A percentile compares a stretch with the other conserved stretches of the same genome.
These are phyloP conservation scores for Nitzschia putrida DNA, from an alignment of 108 stramenopile genomes.

Conservation along the genomic window DNA sequence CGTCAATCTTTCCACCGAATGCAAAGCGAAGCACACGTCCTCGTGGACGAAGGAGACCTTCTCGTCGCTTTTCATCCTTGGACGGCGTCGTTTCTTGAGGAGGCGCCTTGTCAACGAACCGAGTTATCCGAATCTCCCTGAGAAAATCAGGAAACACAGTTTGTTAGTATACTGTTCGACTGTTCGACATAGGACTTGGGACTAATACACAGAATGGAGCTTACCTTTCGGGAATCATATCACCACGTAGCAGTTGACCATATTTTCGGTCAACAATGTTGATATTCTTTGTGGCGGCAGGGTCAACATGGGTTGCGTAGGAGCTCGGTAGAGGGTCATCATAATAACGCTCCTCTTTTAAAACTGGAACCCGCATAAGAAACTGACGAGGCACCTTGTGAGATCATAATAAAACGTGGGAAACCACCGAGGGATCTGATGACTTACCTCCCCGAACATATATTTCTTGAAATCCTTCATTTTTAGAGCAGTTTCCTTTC, in stretches of 20 bases:
- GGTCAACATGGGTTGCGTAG: constrained; percentile 20
- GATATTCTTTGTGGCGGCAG: background rate
- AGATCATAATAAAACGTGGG: too few species aligned
- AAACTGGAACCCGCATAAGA: constrained; percentile 25
- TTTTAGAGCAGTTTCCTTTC: constrained; percentile 47
- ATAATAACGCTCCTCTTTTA: constrained; percentile 56
- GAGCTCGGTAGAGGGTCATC: constrained; percentile 59
- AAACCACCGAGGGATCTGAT: background rate
- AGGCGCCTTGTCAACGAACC: too few species aligned
- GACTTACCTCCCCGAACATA: constrained; percentile 50
- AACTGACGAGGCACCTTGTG: constrained; percentile 9
- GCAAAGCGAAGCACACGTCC: too few species aligned
- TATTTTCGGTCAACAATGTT: constrained; percentile 23
- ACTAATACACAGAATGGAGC: background rate
- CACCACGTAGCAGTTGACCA: constrained; percentile 25
- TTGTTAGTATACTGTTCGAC: background rate
- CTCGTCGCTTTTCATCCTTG: too few species aligned
- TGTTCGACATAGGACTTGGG: background rate
- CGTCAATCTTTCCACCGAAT: too few species aligned
- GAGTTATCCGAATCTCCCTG: background rate
- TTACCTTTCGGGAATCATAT: constrained; percentile 24
- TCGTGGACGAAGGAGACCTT: too few species aligned
- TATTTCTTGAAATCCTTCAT: constrained; percentile 62
- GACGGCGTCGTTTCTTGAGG: too few species aligned
- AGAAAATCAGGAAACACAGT: background rate